Base-by-base conservation (phyloP, 305 asterid genomes). In the Ilex paraguariensis region DNA sequence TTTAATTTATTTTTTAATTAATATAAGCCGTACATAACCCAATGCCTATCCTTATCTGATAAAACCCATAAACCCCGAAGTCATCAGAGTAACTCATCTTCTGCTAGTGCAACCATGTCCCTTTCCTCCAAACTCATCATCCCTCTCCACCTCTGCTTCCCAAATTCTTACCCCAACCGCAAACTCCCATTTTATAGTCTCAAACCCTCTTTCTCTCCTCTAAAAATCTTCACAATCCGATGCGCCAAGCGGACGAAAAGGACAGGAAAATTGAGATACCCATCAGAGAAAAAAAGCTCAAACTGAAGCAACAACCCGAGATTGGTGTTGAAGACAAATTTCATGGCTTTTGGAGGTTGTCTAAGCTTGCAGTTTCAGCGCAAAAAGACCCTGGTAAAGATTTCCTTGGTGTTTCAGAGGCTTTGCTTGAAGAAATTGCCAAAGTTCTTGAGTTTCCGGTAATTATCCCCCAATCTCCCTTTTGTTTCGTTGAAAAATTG, bases 391-490 rank as follows among this genome's bases (percentile, higher is more conserved):
- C 95, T 57, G 99, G 99, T 28, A 94, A 94, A 67, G 97, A 93
- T 71, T 84, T 77, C 61, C 76, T 79, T 67, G 84, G 72, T 69
- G 89, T 90, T 55, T 90, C 96, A 0, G 84, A 79, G 69, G 79
- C 91, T 60, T 68, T 93, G 75, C 87, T 93, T 50, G 66, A 55
- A 71, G 87, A 86, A 77, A 88, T 93, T 60, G 95, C 97, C 64
- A 90, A 78, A 79, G 73, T 87, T 84, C 90, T 93, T 66, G 87
- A 93, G 76, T 84, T 90, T 65, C 97, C 97, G 94, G 97, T 93
- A 76, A 60, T 10, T 14, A n/a, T 56, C 31, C 39, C 36, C 61
- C 12, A 0, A 14, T 3, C 13, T 45, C 31, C 46, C 21, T 69
- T 69, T 16, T 17, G 53, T 49, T 49, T 49, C 11, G 53, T n/a